phyloP scores from a whole-genome alignment of 2,329 filamentous ascomycete species.

The Biscogniauxia marginata region DNA sequence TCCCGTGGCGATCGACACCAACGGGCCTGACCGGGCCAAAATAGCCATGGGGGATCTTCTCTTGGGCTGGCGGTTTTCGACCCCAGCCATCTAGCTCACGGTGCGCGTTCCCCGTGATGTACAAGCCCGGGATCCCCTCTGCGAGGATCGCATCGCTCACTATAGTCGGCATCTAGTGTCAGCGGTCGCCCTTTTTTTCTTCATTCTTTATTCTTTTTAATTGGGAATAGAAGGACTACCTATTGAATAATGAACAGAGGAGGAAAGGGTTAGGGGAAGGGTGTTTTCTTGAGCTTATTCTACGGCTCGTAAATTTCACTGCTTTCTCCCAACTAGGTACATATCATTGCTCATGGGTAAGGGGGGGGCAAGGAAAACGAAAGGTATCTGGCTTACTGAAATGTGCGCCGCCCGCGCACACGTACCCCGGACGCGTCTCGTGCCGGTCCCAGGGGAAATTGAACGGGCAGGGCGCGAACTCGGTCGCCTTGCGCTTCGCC shows the following conservation, averaged over 20 bases:
- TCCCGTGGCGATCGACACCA: constrained; percentile 2
- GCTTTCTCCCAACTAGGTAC: no score
- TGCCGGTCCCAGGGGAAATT: constrained; percentile 9
- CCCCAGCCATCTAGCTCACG: background rate
- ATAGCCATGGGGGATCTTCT: constrained; percentile 4
- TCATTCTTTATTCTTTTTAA: no score
- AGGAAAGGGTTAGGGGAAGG: background rate
- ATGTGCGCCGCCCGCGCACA: constrained; percentile 6
- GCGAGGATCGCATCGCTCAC: constrained; percentile 12
- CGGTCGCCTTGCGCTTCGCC: constrained; percentile 13
- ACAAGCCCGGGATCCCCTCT: constrained; percentile 13
- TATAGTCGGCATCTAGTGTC: no score
- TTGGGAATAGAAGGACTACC: no score
- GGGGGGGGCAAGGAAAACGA: background rate
- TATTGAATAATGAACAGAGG: background rate
- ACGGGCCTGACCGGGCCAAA: constrained; percentile 5
- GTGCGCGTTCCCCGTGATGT: background rate
- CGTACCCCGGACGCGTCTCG: constrained; percentile 3
- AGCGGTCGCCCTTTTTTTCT: no score
- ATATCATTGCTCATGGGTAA: no score
- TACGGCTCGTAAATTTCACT: no score
- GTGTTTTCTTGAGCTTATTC: no score
- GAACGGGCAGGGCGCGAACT: constrained; percentile 17
- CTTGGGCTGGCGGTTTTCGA: background rate
- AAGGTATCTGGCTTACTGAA: constrained; percentile 1